These are phyloP conservation scores for Athelia psychrophila DNA, from an alignment of 1,284 basidiomycete genomes.

Conservation along the genomic window DNA sequence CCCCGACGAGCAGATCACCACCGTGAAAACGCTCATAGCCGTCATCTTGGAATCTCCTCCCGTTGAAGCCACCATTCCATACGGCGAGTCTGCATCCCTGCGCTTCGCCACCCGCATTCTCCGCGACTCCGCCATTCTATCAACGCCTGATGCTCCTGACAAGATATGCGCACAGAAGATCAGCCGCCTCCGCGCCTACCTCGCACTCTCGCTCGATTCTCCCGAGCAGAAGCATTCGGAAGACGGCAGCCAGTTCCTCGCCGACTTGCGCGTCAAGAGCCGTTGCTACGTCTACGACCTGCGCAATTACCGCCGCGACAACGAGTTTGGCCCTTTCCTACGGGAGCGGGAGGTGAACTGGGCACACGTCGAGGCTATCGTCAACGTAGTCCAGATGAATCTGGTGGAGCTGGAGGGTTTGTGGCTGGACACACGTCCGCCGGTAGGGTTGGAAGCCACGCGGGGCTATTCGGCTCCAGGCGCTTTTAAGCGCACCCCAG, in stretches of 20 bases:
- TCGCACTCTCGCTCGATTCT: slow-evolving; percentile 38
- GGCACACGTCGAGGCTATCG: slow-evolving; percentile 55
- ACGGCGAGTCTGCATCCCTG: slow-evolving; percentile 31
- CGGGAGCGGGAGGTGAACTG: slow-evolving; percentile 46
- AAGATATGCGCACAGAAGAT: slow-evolving; percentile 23
- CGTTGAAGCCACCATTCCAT: slow-evolving; percentile 15
- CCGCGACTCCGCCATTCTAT: slow-evolving; percentile 32
- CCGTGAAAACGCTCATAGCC: slow-evolving; percentile 41
- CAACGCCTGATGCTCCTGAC: slow-evolving; percentile 15
- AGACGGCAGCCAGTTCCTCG: slow-evolving; percentile 23
- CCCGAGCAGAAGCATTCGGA: slow-evolving; percentile 13
- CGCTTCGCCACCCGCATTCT: slow-evolving; percentile 39
- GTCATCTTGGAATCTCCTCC: slow-evolving; percentile 40
- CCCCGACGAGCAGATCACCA: slow-evolving; percentile 28
- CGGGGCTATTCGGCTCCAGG: slow-evolving; percentile 52
- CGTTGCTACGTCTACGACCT: slow-evolving; percentile 62
- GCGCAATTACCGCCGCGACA: slow-evolving; percentile 47
- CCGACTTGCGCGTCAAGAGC: slow-evolving; percentile 39
- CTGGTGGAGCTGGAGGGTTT: slow-evolving; percentile 43
- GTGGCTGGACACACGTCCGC: slow-evolving; percentile 40
- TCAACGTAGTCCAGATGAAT: slow-evolving; percentile 59
- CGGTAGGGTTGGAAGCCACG: slow-evolving; percentile 44
- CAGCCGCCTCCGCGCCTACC: slow-evolving; percentile 35
- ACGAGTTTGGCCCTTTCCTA: slow-evolving; percentile 56
- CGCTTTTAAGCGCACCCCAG: slow-evolving; percentile 21